These are phyloP conservation scores for Flaveria floridana DNA, from an alignment of 140 eudicot species.

Conservation along the genomic window DNA sequence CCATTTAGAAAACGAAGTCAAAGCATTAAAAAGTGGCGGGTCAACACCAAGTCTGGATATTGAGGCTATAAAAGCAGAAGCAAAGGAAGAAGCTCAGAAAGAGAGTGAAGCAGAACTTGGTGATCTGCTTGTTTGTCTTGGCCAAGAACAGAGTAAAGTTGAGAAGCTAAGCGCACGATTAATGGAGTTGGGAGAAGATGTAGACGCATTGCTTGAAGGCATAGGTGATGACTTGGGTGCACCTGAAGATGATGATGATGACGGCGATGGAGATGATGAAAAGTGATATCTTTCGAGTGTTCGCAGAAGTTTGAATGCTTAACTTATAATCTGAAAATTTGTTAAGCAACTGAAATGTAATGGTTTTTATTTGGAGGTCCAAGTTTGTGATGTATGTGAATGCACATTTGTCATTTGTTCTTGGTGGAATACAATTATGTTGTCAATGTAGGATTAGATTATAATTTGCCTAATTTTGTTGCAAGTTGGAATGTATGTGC, in stretches of 20 bases:
- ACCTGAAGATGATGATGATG: slow-evolving; percentile 57
- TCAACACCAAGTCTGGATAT: slow-evolving; percentile 38
- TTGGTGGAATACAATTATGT: not conserved
- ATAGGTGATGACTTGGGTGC: slow-evolving; percentile 66
- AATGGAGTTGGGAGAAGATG: slow-evolving; percentile 78
- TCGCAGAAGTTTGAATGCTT: slow-evolving; percentile 11
- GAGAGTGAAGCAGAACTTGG: slow-evolving; percentile 84
- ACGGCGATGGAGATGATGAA: slow-evolving; percentile 36
- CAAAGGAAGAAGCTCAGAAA: slow-evolving; percentile 75
- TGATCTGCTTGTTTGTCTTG: slow-evolving; percentile 81
- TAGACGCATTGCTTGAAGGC: slow-evolving; percentile 73
- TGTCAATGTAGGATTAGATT: not conserved
- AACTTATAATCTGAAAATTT: slow-evolving; percentile 8
- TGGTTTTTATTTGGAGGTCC: not conserved
- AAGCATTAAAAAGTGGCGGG: slow-evolving; percentile 49
- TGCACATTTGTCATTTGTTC: not conserved
- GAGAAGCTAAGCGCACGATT: slow-evolving; percentile 71
- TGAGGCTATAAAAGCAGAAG: slow-evolving; percentile 71
- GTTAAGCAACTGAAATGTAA: not conserved
- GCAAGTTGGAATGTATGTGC: not conserved
- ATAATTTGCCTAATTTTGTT: not conserved
- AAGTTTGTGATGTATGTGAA: not conserved
- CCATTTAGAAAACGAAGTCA: slow-evolving; percentile 65
- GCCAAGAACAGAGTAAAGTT: slow-evolving; percentile 93
- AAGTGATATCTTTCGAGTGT: not conserved